These are phyloP conservation scores for Chytridiales sp. DNA, from an alignment of 371 early-diverging fungal species.

Conservation along the genomic window DNA sequence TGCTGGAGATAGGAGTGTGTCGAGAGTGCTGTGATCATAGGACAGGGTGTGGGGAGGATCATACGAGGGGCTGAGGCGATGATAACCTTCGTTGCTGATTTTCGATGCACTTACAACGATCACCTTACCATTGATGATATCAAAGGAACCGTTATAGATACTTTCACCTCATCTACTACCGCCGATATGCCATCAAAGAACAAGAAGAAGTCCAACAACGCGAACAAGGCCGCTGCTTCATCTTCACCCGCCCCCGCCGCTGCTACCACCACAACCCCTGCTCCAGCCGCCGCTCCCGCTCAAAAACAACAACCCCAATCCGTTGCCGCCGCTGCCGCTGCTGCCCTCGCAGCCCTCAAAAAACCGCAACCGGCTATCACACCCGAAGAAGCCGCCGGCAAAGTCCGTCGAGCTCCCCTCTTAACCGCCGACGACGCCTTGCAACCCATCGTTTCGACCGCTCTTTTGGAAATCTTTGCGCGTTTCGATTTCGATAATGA, in stretches of 20 bases:
- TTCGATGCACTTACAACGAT: no score
- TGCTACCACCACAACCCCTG: neutral
- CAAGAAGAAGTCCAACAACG: constrained; percentile 30
- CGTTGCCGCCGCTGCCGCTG: neutral
- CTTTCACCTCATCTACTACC: no score
- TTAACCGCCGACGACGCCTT: constrained; percentile 20
- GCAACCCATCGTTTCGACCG: constrained; percentile 17
- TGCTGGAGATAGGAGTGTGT: no score
- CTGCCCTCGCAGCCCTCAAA: neutral
- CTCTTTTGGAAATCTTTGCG: constrained; percentile 60
- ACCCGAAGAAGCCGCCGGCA: neutral
- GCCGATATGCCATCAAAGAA: constrained; percentile 10
- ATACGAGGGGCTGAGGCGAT: no score
- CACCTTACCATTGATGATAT: no score
- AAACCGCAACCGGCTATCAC: neutral
- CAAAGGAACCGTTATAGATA: no score
- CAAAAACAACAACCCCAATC: no score
- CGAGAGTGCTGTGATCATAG: no score
- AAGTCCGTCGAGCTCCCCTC: neutral
- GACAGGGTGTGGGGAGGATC: no score
- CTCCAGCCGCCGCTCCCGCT: no score
- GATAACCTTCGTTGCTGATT: no score
- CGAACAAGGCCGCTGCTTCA: constrained; percentile 30
- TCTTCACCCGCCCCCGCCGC: neutral
- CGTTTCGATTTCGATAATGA: constrained; percentile 71